Percentiles rank a stretch among this genome's conserved stretches.
Evolutionary conservation across 2,329 filamentous ascomycete genomes (phyloP).

Genomic region (Ophiostoma fasciatum): DNA sequence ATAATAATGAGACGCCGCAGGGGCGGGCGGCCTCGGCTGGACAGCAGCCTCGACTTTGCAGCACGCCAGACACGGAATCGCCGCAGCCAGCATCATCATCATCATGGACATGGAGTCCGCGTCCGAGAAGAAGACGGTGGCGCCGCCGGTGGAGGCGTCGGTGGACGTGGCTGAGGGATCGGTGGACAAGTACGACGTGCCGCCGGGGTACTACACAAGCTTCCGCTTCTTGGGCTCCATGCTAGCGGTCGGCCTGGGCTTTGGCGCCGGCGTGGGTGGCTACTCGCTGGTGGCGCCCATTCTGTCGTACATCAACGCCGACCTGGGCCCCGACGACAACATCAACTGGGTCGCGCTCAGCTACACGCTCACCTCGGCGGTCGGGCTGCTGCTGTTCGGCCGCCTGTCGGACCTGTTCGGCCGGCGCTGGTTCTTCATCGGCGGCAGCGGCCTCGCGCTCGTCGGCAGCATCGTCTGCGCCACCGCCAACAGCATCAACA

Average conservation of each 20-base stretch:
- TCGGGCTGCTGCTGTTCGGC: slow-evolving; percentile 14
- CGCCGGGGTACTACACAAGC: slow-evolving; percentile 5
- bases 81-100: too few relatives aligned
- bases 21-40: too few relatives aligned
- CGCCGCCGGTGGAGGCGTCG: too few relatives aligned
- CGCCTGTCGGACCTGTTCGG: slow-evolving; percentile 25
- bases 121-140: too few relatives aligned
- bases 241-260: slow-evolving; percentile 5
- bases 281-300: slow-evolving; percentile 14
- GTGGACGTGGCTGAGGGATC: too few relatives aligned
- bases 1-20: too few relatives aligned
- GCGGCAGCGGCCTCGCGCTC: slow-evolving; percentile 21
- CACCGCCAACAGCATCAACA: slow-evolving; percentile 19
- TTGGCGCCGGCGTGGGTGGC: slow-evolving; percentile 16
- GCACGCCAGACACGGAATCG: too few relatives aligned
- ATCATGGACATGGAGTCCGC: too few relatives aligned
- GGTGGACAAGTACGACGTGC: slow-evolving; percentile 3
- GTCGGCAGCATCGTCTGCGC: slow-evolving; percentile 23
- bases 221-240: slow-evolving; percentile 7
- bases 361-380: slow-evolving; percentile 14
- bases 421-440: slow-evolving; percentile 25
- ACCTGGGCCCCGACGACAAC: slow-evolving; percentile 11
- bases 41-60: too few relatives aligned
- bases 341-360: slow-evolving; percentile 17
- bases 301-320: slow-evolving; percentile 3